A percentile compares a stretch with the other conserved stretches of the same genome.
Conservation (phyloP, 352 stramenopile genomes). For the Globisporangium cederbergense region DNA sequence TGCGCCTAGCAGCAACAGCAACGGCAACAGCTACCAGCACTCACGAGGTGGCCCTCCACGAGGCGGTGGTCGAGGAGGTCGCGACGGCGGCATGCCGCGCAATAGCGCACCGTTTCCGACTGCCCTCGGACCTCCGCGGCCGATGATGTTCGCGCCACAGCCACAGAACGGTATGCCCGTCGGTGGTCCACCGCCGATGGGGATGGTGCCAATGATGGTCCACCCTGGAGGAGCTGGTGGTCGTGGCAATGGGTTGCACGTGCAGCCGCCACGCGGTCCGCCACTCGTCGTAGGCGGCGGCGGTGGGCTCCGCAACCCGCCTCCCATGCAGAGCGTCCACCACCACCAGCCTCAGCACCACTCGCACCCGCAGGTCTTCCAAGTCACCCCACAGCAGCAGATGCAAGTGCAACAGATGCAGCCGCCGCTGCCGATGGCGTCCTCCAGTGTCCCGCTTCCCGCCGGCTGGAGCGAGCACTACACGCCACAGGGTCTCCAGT, state of each 20-base stretch:
- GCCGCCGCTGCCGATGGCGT: not conserved
- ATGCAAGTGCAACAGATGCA: constrained; percentile 4
- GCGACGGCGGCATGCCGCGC: not conserved
- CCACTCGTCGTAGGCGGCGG: not conserved
- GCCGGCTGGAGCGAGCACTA: constrained; percentile 59
- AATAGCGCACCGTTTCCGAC: not conserved
- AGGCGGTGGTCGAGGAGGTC: constrained; percentile 4
- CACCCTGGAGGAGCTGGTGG: not conserved
- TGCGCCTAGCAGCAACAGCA: constrained; percentile 1
- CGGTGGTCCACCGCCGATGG: constrained; percentile 4
- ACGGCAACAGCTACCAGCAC: not conserved
- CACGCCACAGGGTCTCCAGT: constrained; percentile 47
- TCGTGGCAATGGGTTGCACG: constrained; percentile 2
- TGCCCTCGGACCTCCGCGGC: not conserved
- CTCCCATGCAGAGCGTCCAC: not conserved
- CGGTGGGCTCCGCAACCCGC: not conserved
- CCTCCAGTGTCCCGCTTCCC: constrained; percentile 20
- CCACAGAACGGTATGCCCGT: not conserved
- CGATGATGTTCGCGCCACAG: not conserved
- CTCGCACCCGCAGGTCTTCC: not conserved
- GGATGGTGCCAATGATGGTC: constrained; percentile 8
- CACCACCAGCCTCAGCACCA: not conserved
- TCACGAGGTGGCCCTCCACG: not conserved
- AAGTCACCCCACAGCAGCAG: not conserved
- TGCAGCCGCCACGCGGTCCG: constrained; percentile 3